Evolutionary conservation across 2,329 filamentous ascomycete genomes (phyloP).

Genomic region (Annulohypoxylon truncatum): DNA sequence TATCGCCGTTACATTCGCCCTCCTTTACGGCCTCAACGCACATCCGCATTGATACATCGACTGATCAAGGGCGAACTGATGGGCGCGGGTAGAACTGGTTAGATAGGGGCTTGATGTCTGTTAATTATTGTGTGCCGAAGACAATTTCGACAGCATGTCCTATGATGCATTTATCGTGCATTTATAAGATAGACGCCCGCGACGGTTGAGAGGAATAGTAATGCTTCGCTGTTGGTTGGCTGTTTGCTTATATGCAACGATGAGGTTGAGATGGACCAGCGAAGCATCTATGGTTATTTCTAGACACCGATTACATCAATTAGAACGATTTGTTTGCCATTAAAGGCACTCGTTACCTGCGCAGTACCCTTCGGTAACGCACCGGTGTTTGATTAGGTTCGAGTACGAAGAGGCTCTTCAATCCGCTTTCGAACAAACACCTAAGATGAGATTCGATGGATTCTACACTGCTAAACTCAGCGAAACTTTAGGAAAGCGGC

Average conservation of each 20-base stretch:
- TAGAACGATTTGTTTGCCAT: not conserved
- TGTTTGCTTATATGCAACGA: not conserved
- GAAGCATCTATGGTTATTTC: not conserved
- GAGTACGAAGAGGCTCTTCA: not conserved
- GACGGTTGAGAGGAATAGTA: not conserved
- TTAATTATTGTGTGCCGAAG: not conserved
- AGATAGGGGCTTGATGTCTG: not conserved
- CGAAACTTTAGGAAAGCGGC: not conserved
- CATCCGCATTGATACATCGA: not conserved
- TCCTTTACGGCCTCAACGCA: conserved; percentile 17
- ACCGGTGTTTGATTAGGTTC: not conserved
- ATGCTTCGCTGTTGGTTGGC: not conserved
- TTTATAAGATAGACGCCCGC: not conserved
- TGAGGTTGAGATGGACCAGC: not conserved
- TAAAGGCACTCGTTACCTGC: not conserved
- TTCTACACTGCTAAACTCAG: not conserved
- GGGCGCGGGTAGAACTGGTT: not conserved
- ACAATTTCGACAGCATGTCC: not conserved
- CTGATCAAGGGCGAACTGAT: not conserved
- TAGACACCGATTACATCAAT: not conserved
- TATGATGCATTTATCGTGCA: too few relatives aligned
- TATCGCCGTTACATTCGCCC: conserved; percentile 38
- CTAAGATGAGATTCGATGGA: not conserved
- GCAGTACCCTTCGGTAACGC: not conserved
- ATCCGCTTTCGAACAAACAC: not conserved